Evolutionary conservation across 1,139 yeast species (phyloP).

Genomic region (Ogataea hybrid): DNA sequence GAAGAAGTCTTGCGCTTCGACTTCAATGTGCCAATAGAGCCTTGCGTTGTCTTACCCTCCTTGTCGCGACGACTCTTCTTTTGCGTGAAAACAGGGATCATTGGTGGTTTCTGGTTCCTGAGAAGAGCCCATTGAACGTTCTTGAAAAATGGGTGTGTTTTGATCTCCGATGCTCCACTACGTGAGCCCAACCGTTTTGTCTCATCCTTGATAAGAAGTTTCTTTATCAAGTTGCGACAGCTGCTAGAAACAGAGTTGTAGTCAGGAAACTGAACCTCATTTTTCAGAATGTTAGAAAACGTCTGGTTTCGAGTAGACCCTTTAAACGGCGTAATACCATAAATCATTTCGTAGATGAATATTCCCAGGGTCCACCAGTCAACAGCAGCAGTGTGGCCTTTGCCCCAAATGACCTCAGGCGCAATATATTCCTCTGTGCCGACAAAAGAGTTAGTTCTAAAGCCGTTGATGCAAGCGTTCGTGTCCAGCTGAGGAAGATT

Average conservation of each 20-base stretch:
- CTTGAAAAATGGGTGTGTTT: constrained; percentile 86
- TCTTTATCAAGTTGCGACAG: constrained; percentile 78
- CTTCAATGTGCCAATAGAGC: constrained; percentile 32
- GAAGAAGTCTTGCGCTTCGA: constrained; percentile 41
- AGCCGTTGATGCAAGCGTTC: too few species aligned
- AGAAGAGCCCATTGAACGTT: constrained; percentile 92
- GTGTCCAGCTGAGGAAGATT: too few species aligned
- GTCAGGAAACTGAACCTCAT: constrained; percentile 66
- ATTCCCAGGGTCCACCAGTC: too few species aligned
- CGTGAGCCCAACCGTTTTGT: constrained; percentile 83
- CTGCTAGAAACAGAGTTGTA: constrained; percentile 55
- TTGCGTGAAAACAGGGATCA: constrained; percentile 85
- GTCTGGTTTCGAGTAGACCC: constrained; percentile 87
- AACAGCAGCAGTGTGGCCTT: too few species aligned
- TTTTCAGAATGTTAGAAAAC: constrained; percentile 80
- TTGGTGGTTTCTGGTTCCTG: constrained; percentile 90
- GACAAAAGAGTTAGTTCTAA: too few species aligned
- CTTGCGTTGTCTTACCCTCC: constrained; percentile 23
- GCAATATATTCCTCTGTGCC: too few species aligned
- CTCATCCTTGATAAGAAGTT: constrained; percentile 85
- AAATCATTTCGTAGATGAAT: too few species aligned
- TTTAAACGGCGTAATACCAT: constrained; percentile 94
- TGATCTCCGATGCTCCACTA: constrained; percentile 92
- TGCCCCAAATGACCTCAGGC: too few species aligned
- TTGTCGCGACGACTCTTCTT: constrained; percentile 22